Conservation (phyloP, 805 yeast genomes). For the Isabelozyma heimii region DNA sequence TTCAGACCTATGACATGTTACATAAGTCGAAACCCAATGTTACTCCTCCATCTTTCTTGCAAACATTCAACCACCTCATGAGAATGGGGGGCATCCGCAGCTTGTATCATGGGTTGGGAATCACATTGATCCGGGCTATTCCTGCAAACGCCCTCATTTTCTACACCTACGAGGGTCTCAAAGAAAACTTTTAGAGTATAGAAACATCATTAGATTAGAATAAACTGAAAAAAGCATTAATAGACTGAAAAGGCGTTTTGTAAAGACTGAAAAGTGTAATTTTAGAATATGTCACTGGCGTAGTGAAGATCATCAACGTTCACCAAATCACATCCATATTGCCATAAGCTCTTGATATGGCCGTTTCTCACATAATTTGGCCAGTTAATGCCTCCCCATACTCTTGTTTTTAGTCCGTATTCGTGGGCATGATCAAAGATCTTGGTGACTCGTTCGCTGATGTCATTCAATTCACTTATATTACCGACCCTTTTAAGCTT, state of each 20-base stretch:
- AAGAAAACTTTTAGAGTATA: slow-evolving; percentile 20
- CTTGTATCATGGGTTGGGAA: slow-evolving; percentile 81
- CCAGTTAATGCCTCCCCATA: slow-evolving; percentile 76
- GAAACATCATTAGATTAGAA: background rate
- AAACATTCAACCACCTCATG: slow-evolving; percentile 31
- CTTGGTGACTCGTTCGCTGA: slow-evolving; percentile 20
- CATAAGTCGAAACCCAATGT: slow-evolving; percentile 7
- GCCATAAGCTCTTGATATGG: slow-evolving; percentile 49
- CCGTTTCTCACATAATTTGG: slow-evolving; percentile 45
- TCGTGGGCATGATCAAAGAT: slow-evolving; percentile 46
- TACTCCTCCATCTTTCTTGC: slow-evolving; percentile 7
- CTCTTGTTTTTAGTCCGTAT: slow-evolving; percentile 51
- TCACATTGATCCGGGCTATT: slow-evolving; percentile 75
- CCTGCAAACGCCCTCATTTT: slow-evolving; percentile 92
- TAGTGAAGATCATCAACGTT: slow-evolving; percentile 59
- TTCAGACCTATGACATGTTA: slow-evolving; percentile 59
- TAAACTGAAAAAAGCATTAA: background rate
- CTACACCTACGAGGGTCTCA: slow-evolving; percentile 68
- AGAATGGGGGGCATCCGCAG: slow-evolving; percentile 61
- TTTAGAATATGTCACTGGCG: slow-evolving; percentile 24
- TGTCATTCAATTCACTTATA: slow-evolving; percentile 32
- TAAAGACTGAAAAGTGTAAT: too few species aligned
- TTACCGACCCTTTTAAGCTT: slow-evolving; percentile 9
- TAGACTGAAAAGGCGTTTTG: background rate
- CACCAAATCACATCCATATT: slow-evolving; percentile 52